A percentile compares a stretch with the other conserved stretches of the same genome.
Evolutionary conservation across 2,329 filamentous ascomycete species (phyloP).

Genomic region (Raffaelea ambrosiae): DNA sequence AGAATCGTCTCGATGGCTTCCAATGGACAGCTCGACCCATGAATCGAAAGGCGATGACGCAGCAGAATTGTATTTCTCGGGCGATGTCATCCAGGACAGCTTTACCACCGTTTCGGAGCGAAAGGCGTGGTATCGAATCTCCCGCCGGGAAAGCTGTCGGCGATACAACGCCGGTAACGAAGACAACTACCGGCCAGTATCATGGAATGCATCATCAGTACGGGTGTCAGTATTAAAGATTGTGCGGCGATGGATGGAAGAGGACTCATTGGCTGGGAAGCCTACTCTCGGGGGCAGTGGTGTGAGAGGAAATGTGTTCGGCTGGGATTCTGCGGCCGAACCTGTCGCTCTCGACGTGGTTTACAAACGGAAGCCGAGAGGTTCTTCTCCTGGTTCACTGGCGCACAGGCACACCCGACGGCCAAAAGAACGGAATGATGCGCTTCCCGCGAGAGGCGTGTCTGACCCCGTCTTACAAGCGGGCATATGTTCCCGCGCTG

Average conservation of each 20-base stretch:
- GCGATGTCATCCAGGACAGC: conserved; percentile 40
- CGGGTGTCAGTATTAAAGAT: conserved; percentile 47
- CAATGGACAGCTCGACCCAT: neutral
- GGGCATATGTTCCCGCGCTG: too few relatives aligned
- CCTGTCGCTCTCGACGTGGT: conserved; percentile 40
- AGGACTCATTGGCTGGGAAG: conserved; percentile 49
- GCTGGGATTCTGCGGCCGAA: conserved; percentile 49
- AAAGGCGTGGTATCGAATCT: conserved; percentile 57
- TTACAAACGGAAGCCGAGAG: conserved; percentile 26
- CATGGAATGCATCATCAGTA: conserved; percentile 47
- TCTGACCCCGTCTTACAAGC: too few relatives aligned
- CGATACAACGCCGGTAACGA: conserved; percentile 45
- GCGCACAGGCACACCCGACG: too few relatives aligned
- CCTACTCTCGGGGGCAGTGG: conserved; percentile 31
- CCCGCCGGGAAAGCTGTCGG: conserved; percentile 49
- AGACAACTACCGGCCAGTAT: conserved; percentile 50
- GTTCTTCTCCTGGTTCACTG: conserved; percentile 9
- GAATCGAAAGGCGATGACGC: neutral
- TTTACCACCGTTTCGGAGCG: conserved; percentile 49
- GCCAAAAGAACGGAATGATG: too few relatives aligned
- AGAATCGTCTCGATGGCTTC: too few relatives aligned
- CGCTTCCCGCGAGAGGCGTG: too few relatives aligned
- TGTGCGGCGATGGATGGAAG: conserved; percentile 58
- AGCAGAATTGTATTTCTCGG: conserved; percentile 28
- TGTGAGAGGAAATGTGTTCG: conserved; percentile 43